Conservation (phyloP, 805 yeast genomes). For the Saccharomycopsis sp. region DNA sequence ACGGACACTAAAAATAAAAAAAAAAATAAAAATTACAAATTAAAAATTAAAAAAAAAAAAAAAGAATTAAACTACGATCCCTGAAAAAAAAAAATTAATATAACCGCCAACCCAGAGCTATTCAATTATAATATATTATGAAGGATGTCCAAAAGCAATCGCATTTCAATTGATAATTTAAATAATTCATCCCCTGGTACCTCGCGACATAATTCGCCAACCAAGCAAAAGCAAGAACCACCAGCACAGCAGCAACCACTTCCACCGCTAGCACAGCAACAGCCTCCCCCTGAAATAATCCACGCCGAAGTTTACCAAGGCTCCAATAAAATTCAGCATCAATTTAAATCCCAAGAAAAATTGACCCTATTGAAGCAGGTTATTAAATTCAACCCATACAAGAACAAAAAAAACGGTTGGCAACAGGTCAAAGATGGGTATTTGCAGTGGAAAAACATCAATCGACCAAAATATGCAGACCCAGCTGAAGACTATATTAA, state of each 20-base stretch:
- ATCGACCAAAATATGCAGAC: slow-evolving; percentile 22
- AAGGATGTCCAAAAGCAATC: neutral
- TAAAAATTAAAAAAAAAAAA: neutral
- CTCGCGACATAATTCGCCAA: neutral
- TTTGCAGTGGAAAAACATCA: slow-evolving; percentile 19
- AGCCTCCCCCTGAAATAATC: neutral
- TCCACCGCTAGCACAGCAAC: neutral
- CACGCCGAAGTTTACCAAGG: neutral
- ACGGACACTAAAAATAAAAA: no score
- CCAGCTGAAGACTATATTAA: slow-evolving; percentile 22
- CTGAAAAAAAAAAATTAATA: neutral
- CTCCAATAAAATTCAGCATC: slow-evolving; percentile 18
- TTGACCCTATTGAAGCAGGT: slow-evolving; percentile 19
- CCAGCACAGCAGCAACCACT: neutral
- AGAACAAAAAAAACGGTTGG: slow-evolving; percentile 21
- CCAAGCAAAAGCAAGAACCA: neutral
- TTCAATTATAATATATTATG: neutral
- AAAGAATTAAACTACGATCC: neutral
- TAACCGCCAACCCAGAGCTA: neutral
- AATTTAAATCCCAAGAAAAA: slow-evolving; percentile 20
- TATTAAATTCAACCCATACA: slow-evolving; percentile 18
- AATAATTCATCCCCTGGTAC: neutral
- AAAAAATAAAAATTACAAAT: no score
- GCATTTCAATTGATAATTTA: neutral
- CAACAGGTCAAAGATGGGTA: slow-evolving; percentile 21